Percentiles rank a stretch among this genome's conserved stretches.
Evolutionary conservation across 2,329 filamentous ascomycete species (phyloP).

Genomic region (Colletotrichum cordylinicola): DNA sequence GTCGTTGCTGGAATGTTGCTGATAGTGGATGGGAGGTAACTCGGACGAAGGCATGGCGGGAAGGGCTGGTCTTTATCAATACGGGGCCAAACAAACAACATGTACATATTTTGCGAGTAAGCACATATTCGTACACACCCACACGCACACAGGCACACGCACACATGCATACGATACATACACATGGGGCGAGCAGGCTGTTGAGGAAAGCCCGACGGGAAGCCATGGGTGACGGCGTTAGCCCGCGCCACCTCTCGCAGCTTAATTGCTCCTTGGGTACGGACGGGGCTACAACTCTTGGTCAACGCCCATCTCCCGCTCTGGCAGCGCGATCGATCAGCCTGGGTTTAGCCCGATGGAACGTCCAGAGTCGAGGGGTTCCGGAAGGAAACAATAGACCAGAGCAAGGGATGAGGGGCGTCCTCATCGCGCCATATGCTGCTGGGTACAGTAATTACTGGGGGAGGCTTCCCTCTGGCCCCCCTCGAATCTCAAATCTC

Average conservation of each 20-base stretch:
- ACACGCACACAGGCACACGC: not conserved
- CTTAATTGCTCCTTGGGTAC: not conserved
- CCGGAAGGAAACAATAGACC: slow-evolving; percentile 8
- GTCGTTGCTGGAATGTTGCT: not conserved
- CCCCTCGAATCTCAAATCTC: not conserved
- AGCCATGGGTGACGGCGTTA: slow-evolving; percentile 10
- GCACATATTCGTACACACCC: not conserved
- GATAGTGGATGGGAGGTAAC: not conserved
- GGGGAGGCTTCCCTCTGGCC: not conserved
- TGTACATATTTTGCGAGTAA: not conserved
- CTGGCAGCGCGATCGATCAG: not conserved
- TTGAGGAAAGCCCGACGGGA: not conserved
- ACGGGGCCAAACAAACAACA: slow-evolving; percentile 2
- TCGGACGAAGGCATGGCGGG: not conserved
- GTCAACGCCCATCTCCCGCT: slow-evolving; percentile 3
- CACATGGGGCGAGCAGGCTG: not conserved
- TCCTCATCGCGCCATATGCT: not conserved
- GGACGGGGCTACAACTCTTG: not conserved
- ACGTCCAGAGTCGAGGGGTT: not conserved
- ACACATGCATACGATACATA: not conserved
- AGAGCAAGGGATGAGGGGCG: slow-evolving; percentile 1
- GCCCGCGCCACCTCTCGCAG: slow-evolving; percentile 12
- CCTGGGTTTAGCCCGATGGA: not conserved
- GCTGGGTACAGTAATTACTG: not conserved
- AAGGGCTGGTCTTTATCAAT: slow-evolving; percentile 8